Base-by-base conservation (phyloP, 495 filamentous ascomycete genomes). In the Podospora australis region DNA sequence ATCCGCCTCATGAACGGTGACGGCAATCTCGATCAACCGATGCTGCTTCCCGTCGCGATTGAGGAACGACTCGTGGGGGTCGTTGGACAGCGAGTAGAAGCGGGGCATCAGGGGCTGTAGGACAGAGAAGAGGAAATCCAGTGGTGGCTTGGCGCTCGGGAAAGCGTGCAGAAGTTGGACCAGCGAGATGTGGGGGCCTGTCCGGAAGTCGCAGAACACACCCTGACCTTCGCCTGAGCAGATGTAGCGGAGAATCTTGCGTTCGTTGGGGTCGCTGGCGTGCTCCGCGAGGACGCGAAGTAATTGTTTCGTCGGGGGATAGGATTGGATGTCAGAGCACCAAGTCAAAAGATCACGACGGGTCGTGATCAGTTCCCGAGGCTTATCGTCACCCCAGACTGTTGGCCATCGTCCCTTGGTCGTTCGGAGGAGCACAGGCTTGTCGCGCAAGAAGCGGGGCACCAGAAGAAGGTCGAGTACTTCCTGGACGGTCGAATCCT, bases 71-170 rank as follows among this genome's bases (percentile, higher is more conserved):
- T 91, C 76, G 50, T 90, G 86, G 1, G 92, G 92, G 64, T 98
- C 92, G 64, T 95, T 94, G 35, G 90, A 96, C 11, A 98, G 79
- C 19, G 92, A 96, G 70, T 98, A 98, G 72, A 97, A 98, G 50
- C 92, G 84, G 0, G 92, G 91, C 91, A 96, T 96, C 19, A 98
- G 72, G 25, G 83, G 83, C 52, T 82, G 84, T 41, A 96, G 83
- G 35, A 86, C 78, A 3, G 85, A 87, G 17, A 96, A 73, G 8
- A 98, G 78, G 42, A 81, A 72, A 44, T 88, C 81, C 39, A 97
- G 77, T 3, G 89, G 87, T 24, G 92, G 92, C 50, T 87, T 87
- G 24, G 87, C 80, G 19, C 87, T 92, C 1, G 92, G 92, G 73
- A 98, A 98, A 6, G 92, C 92, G 59, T 84, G 74, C 39, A 98